These are phyloP conservation scores for Geotrichum reessii DNA, from an alignment of 1,139 yeast genomes.

Conservation along the genomic window DNA sequence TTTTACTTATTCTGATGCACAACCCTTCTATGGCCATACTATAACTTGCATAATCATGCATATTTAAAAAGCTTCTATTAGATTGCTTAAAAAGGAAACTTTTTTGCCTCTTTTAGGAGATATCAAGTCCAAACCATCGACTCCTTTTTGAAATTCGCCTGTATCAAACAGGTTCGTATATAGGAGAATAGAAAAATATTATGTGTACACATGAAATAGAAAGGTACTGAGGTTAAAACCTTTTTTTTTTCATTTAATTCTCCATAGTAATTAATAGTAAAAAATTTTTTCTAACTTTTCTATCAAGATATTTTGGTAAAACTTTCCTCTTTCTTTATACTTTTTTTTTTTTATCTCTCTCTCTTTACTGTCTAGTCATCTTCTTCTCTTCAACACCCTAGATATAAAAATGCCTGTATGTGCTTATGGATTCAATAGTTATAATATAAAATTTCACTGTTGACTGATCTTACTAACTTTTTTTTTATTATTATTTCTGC, in stretches of 20 bases:
- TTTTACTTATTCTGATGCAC: not conserved
- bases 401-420: conserved; percentile 19
- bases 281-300: conserved; percentile 6
- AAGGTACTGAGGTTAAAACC: too few relatives aligned
- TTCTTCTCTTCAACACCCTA: conserved; percentile 8
- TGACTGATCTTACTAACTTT: not conserved
- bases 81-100: conserved; percentile 1
- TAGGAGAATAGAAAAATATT: not conserved
- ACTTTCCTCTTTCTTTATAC: not conserved
- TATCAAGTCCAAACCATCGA: not conserved
- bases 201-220: not conserved
- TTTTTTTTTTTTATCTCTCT: conserved; percentile 1
- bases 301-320: not conserved
- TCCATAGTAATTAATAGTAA: too few relatives aligned
- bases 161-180: not conserved
- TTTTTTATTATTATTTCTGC: too few relatives aligned
- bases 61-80: not conserved
- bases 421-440: not conserved
- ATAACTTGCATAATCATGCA: not conserved
- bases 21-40: not conserved
- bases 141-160: not conserved
- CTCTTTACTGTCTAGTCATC: conserved; percentile 6
- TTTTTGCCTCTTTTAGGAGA: conserved; percentile 6
- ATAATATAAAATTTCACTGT: not conserved
- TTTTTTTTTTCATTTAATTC: not conserved